Base-by-base conservation (phyloP, 139 green algal genomes). In the Haematococcus lacustris region DNA sequence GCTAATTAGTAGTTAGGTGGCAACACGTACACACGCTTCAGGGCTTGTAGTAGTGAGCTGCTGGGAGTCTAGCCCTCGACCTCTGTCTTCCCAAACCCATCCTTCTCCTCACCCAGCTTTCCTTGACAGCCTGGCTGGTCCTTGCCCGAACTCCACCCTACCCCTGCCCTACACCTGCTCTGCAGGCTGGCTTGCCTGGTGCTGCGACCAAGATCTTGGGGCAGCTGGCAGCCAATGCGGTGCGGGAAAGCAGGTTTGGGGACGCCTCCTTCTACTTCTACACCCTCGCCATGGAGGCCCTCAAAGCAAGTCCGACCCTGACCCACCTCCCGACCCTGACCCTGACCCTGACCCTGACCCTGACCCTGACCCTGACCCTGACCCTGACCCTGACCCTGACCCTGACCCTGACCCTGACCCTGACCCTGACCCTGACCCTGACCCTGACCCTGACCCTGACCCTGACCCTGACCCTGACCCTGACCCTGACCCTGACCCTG, bases 221-320 rank as follows among this genome's bases (percentile, higher is more conserved):
- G 81, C 82, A 88, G 76, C 83, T 90, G 7, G 77, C 79, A 2
- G 59, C 86, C 50, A 90, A 87, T 74, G 87, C 89, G n/a, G 80
- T 91, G 28, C 17, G 62, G 47, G 70, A 91, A 75, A 66, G 74
- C 32, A 60, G 85, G 1, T 94, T 90, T 71, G 53, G 71, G 7
- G 84, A 92, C 64, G 89, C 89, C 5, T 77, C 78, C 7, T 76
- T 82, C 73, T 88, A 87, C 66, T 88, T 83, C 69, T 90, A 87
- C 76, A 88, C 69, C 2, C 83, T 93, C 28, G 82, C 83, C 25
- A 85, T 87, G 72, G 83, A 91, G 66, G 78, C 75, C 3, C 71
- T 90, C 30, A 78, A 78, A 65, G 71, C 71, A 33, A 30, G 73
- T n/a, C n/a, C n/a, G n/a, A n/a, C n/a, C n/a, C n/a, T n/a, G n/a